A percentile compares a stretch with the other conserved stretches of the same genome.
phyloP scores from a whole-genome alignment of 1,284 basidiomycete genomes.

The Agroathelia rolfsii region DNA sequence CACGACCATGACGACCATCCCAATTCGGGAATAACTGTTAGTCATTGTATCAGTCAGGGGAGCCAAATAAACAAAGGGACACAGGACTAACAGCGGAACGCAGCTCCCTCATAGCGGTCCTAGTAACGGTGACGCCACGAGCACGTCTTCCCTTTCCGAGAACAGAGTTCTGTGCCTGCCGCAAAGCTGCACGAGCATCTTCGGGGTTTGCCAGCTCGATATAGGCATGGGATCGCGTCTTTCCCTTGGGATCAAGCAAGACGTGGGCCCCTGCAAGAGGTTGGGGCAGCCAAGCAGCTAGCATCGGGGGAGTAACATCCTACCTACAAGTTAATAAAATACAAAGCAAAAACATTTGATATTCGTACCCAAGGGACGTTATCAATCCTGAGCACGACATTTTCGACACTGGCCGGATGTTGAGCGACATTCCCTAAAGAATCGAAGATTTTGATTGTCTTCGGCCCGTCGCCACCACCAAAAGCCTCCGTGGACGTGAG shows the following conservation, averaged over 20 bases:
- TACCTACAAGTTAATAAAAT: slow-evolving; percentile 18
- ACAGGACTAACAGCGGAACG: slow-evolving; percentile 54
- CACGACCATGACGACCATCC: slow-evolving; percentile 51
- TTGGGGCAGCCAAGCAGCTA: slow-evolving; percentile 56
- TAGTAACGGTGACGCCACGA: slow-evolving; percentile 70
- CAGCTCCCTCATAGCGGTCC: slow-evolving; percentile 66
- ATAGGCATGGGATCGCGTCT: slow-evolving; percentile 73
- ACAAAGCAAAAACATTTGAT: slow-evolving; percentile 8
- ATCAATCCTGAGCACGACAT: slow-evolving; percentile 66
- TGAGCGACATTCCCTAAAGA: slow-evolving; percentile 1
- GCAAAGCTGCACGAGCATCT: slow-evolving; percentile 53
- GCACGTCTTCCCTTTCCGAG: slow-evolving; percentile 66
- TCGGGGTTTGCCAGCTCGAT: slow-evolving; percentile 56
- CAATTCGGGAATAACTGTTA: slow-evolving; percentile 65
- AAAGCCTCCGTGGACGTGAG: slow-evolving; percentile 21
- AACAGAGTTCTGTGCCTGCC: slow-evolving; percentile 44
- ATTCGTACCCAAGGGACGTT: slow-evolving; percentile 76
- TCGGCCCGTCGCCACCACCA: slow-evolving; percentile 2
- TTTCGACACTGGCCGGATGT: slow-evolving; percentile 23
- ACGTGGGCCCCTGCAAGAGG: slow-evolving; percentile 63
- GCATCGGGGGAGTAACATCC: slow-evolving; percentile 72
- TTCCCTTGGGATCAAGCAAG: slow-evolving; percentile 66
- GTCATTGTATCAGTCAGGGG: slow-evolving; percentile 8
- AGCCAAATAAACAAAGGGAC: slow-evolving; percentile 1
- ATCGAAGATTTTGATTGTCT: neutral